Evolutionary conservation across 352 stramenopile genomes (phyloP), one percentile per base, ranked within the genome.

Genomic region (Phytophthora sojae): DNA sequence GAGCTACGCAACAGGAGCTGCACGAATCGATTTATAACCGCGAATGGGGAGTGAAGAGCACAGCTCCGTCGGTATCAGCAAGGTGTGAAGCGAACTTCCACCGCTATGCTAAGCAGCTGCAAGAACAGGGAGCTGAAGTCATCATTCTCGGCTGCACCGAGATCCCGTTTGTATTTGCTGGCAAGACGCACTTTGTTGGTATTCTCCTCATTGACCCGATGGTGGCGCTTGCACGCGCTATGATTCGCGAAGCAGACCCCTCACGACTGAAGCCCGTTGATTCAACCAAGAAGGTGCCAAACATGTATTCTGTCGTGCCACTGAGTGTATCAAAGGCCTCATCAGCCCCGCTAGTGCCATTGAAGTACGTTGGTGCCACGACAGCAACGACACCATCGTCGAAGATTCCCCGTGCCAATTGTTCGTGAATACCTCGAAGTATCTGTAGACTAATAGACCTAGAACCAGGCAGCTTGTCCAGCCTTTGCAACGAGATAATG

Each of bases 81-180:
- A 76, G 69, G n/a, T 81, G 74, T 26, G 75, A 86, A 17, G 67
- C 76, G 29, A 93, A 92, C 57, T 94, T 91, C 42, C 71, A 90
- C 11, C 76, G 73, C 12, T 94, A 90, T 45, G 83, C 82, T 3
- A 60, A 72, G 19, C 61, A 83, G 23, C 71, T 94, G 6, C 60
- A 58, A 6, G 76, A 82, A 3, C 47, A 72, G 3, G 86, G 85
- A 23, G 86, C 86, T 26, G 74, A 94, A 21, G 82, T 86, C 6
- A 88, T 92, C 37, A 80, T 94, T 26, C 77, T 94, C 55, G 86
- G 86, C 58, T 94, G 86, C 71, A 94, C 86, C 4, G 86, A 94
- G 68, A 92, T 94, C 49, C 86, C 86, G 12, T 92, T 94, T 50
- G 85, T 83, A 11, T 92, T 94, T 49, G 67, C 74, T 8, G 84